These are phyloP conservation scores for Neurospora sp. DNA, from an alignment of 2,329 filamentous ascomycete species.

Conservation along the genomic window DNA sequence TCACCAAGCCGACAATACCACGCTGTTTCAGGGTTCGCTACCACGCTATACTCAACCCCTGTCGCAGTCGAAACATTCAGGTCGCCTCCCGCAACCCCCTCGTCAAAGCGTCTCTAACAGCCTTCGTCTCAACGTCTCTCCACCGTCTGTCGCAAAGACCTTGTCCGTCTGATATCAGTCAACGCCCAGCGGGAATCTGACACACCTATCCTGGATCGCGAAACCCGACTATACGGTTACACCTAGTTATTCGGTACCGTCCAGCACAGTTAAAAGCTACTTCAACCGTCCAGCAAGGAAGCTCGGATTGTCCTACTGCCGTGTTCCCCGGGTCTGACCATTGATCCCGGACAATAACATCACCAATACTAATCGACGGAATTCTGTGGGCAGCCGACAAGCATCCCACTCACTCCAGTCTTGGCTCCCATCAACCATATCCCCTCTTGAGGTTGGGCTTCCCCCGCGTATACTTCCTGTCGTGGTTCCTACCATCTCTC, in stretches of 20 bases:
- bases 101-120: conserved; percentile 35
- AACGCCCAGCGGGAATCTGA: conserved; percentile 23
- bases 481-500: conserved; percentile 15
- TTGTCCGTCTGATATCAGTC: conserved; percentile 21
- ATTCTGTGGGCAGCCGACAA: background rate
- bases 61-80: conserved; percentile 28
- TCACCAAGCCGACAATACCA: background rate
- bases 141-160: conserved; percentile 18
- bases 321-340: background rate
- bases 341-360: conserved; percentile 5
- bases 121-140: conserved; percentile 31
- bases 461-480: conserved; percentile 14
- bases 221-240: conserved; percentile 24
- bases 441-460: conserved; percentile 16
- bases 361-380: background rate
- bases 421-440: conserved; percentile 6
- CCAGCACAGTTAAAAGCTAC: conserved; percentile 27
- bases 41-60: conserved; percentile 17
- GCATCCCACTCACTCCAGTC: background rate
- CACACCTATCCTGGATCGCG: conserved; percentile 27
- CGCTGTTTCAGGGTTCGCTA: background rate
- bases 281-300: conserved; percentile 4
- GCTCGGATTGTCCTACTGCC: background rate
- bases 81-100: conserved; percentile 23
- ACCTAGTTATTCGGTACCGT: conserved; percentile 26